Base-by-base conservation (phyloP, 2,329 filamentous ascomycete species). In the Domatiomyces globalis region DNA sequence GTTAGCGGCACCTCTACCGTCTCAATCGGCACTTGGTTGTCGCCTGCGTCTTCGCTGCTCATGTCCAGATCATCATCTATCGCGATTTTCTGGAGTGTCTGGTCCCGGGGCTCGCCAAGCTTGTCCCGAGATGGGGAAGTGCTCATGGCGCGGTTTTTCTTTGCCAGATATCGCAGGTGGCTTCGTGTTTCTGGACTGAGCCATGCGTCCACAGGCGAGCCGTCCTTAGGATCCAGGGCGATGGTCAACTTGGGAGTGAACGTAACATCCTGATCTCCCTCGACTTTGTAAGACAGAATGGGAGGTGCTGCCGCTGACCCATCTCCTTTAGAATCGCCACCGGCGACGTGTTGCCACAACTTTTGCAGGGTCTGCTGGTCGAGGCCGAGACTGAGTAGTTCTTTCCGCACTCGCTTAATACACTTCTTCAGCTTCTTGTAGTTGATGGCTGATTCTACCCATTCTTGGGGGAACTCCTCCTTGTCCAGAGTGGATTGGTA, bases 341-440 rank as follows among this genome's bases (percentile, higher is more conserved):
- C 71, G 70, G 52, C 73, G 68, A 54, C 73, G 68, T 27, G 73
- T 67, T 51, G 74, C 71, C 50, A 85, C 25, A 92, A 73, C 52
- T 78, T 76, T 46, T 79, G 75, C 51, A 94, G 70, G 1, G 83
- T 87, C 8, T 82, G 75, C 4, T 78, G 77, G 57, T 86, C 83
- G 27, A 94, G 77, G 6, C 87, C 87, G 12, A 90, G 70, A 33
- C 76, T 74, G 43, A 74, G 70, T 49, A 94, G 74, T 70, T 94
- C 86, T 49, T 72, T 70, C 57, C 83, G 79, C 48, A 94, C 82
- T 63, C 82, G 83, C 64, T 89, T 90, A 63, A 94, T 83, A 67
- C 85, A 86, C 71, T 94, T 94, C 69, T 94, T 94, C 51, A 94
- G 77, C 66, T 87, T 79, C 45, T 83, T 78, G 65, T 94, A 94